Evolutionary conservation across 2,329 filamentous ascomycete genomes (phyloP), one percentile per base, ranked within the genome.

Genomic region (Paraphaeosphaeria minitans): DNA sequence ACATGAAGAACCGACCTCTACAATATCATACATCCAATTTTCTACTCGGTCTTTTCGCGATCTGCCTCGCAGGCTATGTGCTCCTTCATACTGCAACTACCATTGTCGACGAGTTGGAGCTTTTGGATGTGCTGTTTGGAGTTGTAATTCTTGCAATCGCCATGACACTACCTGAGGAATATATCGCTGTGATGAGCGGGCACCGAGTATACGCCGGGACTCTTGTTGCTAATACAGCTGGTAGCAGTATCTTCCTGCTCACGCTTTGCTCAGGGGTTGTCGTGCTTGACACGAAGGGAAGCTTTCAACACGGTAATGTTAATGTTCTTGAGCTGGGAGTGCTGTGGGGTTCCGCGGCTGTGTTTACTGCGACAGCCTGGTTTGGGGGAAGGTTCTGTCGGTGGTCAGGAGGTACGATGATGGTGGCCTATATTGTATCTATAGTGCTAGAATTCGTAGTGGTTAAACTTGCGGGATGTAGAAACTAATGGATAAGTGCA

Each of bases 161-260:
- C 5, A 85, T 83, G 0, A 85, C 83, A 0, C 70, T 85, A 1
- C 83, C 83, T 0, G 83, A 85, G 85, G 85, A 46, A 63, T 76
- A 84, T 41, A 65, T 85, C 48, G 79, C 83, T 1, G 73, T 84
- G 4, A 60, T 84, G 24, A 82, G 81, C 58, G 80, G 81, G 16
- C 72, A 65, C 12, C 77, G 79, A 14, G 82, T 81, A 4, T 79
- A 84, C 19, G 66, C 70, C 1, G 82, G 82, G 1, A 83, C 85
- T 48, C 66, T 85, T 9, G 80, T 82, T 6, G 83, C 83, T 0
- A 84, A 81, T 46, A 83, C 82, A 3, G 82, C 79, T 0, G 83
- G 82, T 4, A 84, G 82, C 61, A 85, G 85, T 58, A 82, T 85
- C 35, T 86, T 85, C 65, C 70, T 85, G 33, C 70, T 85, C 16